Base-by-base conservation (phyloP, 257 asterid species). In the Nicotiana obtusifolia region DNA sequence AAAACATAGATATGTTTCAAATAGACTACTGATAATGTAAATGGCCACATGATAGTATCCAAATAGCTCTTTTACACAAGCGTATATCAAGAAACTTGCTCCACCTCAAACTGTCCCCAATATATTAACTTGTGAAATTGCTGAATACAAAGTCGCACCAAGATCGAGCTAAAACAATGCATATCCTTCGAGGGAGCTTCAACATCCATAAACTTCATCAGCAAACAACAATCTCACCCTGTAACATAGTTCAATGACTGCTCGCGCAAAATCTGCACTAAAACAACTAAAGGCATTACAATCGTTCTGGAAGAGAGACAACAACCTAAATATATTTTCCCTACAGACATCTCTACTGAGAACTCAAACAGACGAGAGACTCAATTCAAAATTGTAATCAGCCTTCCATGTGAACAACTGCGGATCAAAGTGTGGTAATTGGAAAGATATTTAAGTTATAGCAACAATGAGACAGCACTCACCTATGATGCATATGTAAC, bases 401-500 rank as follows among this genome's bases (percentile, higher is more conserved):
- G 26, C 26, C 7, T 26, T 49, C 62, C 6, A 6, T 13, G 15
- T 22, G 78, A 44, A 5, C 37, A 24, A 0, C 62, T 15, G 41
- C 61, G 49, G 44, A 24, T 73, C 44, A 49, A 24, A 73, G 69
- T 64, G 69, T 64, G 69, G 41, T 15, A 26, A 64, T 14, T 14
- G 41, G 0, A 64, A 64, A 64, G 41, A 64, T 26, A 28, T 73
- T 73, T 31, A 75, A 75, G 80, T 15, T 24, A 41, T 41, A 1
- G 22, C 4, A 19, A 56, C 0, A 31, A 44, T 24, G 61, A 47
- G 79, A 26, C 10, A 0, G 5, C 4, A 75, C 62, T 75, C 64
- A 75, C 64, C 64, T 78, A 62, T 61, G 85, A 82, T 49, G 81
- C 86, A 83, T 82, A 87, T 13, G 92, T 84, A 47, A 85, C 82